Percentiles rank a stretch among this genome's conserved stretches.
These are phyloP conservation scores for Hemisphaericaspora lyxosophila DNA, from an alignment of 1,139 yeast genomes.

Conservation along the genomic window DNA sequence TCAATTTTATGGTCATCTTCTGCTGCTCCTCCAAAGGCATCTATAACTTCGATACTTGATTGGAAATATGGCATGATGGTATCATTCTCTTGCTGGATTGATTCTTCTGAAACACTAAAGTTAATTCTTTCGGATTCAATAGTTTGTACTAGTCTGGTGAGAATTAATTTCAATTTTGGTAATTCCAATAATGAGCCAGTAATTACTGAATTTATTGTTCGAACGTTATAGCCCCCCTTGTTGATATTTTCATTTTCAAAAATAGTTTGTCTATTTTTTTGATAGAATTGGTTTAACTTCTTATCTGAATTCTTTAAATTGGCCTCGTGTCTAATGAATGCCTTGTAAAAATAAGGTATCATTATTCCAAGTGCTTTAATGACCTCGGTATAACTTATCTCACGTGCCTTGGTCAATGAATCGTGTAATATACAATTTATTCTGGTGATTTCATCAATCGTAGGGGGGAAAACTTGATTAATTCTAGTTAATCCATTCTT, in stretches of 20 bases:
- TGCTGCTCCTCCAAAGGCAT: slow-evolving; percentile 72
- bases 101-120: background rate
- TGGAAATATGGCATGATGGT: slow-evolving; percentile 37
- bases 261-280: slow-evolving; percentile 47
- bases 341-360: slow-evolving; percentile 86
- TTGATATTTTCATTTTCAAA: slow-evolving; percentile 36
- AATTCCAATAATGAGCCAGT: slow-evolving; percentile 68
- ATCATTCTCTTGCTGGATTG: slow-evolving; percentile 17
- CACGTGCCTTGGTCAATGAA: slow-evolving; percentile 63
- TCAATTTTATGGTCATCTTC: slow-evolving; percentile 28
- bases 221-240: slow-evolving; percentile 45
- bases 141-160: slow-evolving; percentile 51
- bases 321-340: slow-evolving; percentile 91
- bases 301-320: slow-evolving; percentile 41
- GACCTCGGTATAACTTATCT: slow-evolving; percentile 70
- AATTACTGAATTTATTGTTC: slow-evolving; percentile 66
- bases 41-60: slow-evolving; percentile 64
- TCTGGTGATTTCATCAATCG: slow-evolving; percentile 89
- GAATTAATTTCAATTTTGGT: slow-evolving; percentile 64
- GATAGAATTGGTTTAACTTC: slow-evolving; percentile 45
- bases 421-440: slow-evolving; percentile 83
- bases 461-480: slow-evolving; percentile 85
- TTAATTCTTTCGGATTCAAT: slow-evolving; percentile 14
- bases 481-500: slow-evolving; percentile 56
- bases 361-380: slow-evolving; percentile 76